Conservation (phyloP, 129 eudicot genomes). For the Saposhnikovia divaricata region DNA sequence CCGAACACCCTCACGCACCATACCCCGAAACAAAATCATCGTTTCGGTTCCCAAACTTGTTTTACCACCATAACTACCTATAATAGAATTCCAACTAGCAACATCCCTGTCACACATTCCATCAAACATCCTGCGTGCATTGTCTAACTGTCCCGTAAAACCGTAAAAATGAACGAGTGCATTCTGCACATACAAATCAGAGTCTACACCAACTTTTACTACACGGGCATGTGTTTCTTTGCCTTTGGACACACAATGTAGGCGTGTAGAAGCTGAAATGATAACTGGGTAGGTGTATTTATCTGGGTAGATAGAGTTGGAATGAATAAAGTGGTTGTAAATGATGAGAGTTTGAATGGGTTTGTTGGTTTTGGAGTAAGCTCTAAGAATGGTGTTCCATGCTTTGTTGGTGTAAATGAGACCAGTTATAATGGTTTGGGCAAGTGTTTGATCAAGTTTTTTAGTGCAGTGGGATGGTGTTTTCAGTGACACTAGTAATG, state of each 20-base stretch:
- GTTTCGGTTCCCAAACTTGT: not conserved
- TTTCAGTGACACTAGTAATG: conserved; percentile 14
- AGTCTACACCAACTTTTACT: not conserved
- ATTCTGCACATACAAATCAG: conserved; percentile 11
- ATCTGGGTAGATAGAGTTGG: conserved; percentile 8
- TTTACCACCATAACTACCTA: not conserved
- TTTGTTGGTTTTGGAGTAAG: conserved; percentile 10
- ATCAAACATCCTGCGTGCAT: conserved; percentile 1
- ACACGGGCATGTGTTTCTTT: not conserved
- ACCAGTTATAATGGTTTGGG: conserved; percentile 16
- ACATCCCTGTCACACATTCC: not conserved
- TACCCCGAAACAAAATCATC: not conserved
- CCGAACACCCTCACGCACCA: not conserved
- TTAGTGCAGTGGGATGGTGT: conserved; percentile 7
- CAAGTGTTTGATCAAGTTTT: conserved; percentile 12
- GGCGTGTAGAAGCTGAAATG: conserved; percentile 2
- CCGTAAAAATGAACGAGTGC: conserved; percentile 8
- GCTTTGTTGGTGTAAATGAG: conserved; percentile 14
- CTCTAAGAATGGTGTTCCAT: conserved; percentile 8
- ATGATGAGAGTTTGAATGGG: conserved; percentile 5
- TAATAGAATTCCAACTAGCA: not conserved
- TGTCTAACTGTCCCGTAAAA: not conserved
- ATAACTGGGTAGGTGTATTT: conserved; percentile 13
- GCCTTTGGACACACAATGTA: not conserved
- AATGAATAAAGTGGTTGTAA: conserved; percentile 11